phyloP scores from a whole-genome alignment of 176 grass and related monocot species.

The Carex kokanica region DNA sequence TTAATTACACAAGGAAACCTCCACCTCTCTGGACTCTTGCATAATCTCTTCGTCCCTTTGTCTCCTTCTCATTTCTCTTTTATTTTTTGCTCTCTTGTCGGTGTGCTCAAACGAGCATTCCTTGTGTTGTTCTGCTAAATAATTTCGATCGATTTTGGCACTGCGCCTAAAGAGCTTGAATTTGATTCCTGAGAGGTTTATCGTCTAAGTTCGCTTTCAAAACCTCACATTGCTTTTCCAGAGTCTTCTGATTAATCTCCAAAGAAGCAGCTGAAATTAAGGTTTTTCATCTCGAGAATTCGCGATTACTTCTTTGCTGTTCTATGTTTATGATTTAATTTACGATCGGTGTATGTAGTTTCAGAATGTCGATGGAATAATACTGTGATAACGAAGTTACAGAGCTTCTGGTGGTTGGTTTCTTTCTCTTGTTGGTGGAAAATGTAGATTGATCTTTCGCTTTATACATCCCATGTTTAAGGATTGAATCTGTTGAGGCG shows the following conservation, averaged over 20 bases:
- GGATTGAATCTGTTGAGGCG: constrained; percentile 1
- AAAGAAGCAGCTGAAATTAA: background rate
- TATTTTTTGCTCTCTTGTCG: background rate
- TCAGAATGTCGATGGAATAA: background rate
- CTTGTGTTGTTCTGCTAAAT: background rate
- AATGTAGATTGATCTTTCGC: constrained; percentile 19
- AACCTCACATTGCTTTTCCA: background rate
- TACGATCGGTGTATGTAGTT: background rate
- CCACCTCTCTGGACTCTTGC: background rate
- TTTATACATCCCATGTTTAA: constrained; percentile 7
- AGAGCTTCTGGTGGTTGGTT: background rate
- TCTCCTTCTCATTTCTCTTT: constrained; percentile 17
- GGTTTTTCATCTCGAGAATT: constrained; percentile 11
- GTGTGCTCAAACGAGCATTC: constrained; percentile 4
- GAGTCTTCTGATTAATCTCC: background rate
- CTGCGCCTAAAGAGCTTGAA: background rate
- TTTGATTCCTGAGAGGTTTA: constrained; percentile 6
- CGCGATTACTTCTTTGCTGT: background rate
- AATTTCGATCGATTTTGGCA: constrained; percentile 2
- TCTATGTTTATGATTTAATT: background rate
- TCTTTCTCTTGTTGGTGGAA: constrained; percentile 22
- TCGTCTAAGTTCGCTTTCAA: background rate
- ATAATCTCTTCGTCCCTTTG: background rate
- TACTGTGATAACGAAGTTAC: background rate
- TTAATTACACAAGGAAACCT: constrained; percentile 11